Base-by-base conservation (phyloP, 2,329 filamentous ascomycete species). In the Coniochaeta sp. region DNA sequence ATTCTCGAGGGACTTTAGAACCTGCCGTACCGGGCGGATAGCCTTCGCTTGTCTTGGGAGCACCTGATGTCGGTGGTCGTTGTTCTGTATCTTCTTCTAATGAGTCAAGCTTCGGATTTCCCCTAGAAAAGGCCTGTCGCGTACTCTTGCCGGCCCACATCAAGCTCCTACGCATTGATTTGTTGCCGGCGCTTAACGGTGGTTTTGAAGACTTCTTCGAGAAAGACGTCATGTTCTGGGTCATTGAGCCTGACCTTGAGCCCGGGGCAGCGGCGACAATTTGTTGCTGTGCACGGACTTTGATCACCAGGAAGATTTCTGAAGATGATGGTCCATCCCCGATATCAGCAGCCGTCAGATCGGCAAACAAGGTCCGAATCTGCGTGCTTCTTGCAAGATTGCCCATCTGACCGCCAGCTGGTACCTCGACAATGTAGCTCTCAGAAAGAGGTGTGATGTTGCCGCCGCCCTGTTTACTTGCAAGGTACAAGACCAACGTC, bases 331-430 rank as follows among this genome's bases (percentile, higher is more conserved):
- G 77, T 1, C 77, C 72, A 57, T 87, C 85, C 26, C 85, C 85
- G 61, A 87, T 81, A 67, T 97, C 93, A 57, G 87, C 83, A 0
- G 90, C 84, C 43, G 87, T 91, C 19, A 99, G 78, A 68, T 98
- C 92, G 2, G 91, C 88, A 66, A 98, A 97, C 1, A 99, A 80
- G 0, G 92, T 96, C 69, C 89, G 91, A 70, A 93, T 84, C 69
- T 88, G 88, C 24, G 84, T 82, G 64, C 85, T 84, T 58, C 86
- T 83, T 11, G 83, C 76, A 57, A 90, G 76, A 62, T 83, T 84
- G 14, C 86, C 81, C 63, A 93, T 85, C 22, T 85, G 83, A 60
- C 91, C 90, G 33, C 88, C 88, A 0, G 90, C 79, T 0, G 90
- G 88, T 16, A 96, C 82, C 59, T 93, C 87, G 58, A 96, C 83